A percentile compares a stretch with the other conserved stretches of the same genome.
Evolutionary conservation across 352 stramenopile species (phyloP).

Genomic region (Pythium graminicola): DNA sequence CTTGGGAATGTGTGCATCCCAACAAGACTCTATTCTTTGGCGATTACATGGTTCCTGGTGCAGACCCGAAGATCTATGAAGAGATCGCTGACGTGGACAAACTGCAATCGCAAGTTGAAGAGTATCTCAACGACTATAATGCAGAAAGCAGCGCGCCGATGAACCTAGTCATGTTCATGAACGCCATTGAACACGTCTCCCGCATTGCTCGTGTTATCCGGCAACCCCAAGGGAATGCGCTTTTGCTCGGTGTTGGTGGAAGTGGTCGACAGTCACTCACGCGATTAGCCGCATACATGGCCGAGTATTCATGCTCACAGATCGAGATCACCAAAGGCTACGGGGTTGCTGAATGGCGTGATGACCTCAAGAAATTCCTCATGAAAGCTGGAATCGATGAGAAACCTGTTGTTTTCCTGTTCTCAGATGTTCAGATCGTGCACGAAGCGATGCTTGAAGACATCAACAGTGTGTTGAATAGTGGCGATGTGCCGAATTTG

Average conservation of each 20-base stretch:
- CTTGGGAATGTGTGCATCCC: too few relatives aligned
- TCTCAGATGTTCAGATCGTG: constrained; percentile 93
- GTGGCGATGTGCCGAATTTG: constrained; percentile 92
- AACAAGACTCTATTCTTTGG: constrained; percentile 71
- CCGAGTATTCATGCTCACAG: constrained; percentile 90
- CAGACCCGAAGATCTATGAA: constrained; percentile 83
- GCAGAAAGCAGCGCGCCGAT: constrained; percentile 88
- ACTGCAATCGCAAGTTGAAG: constrained; percentile 78
- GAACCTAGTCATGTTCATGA: constrained; percentile 85
- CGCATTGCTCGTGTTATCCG: constrained; percentile 76
- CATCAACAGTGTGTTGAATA: constrained; percentile 92
- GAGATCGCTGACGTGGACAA: constrained; percentile 83
- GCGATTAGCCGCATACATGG: constrained; percentile 90
- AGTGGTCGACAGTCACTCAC: constrained; percentile 91
- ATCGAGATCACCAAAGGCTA: constrained; percentile 95
- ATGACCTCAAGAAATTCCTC: constrained; percentile 90
- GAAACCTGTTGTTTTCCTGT: constrained; percentile 89
- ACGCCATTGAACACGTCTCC: constrained; percentile 82
- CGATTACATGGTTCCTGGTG: constrained; percentile 77
- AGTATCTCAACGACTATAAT: constrained; percentile 89
- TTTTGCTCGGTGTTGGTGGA: constrained; percentile 90
- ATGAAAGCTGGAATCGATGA: constrained; percentile 89
- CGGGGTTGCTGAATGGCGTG: constrained; percentile 89
- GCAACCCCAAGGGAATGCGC: constrained; percentile 82
- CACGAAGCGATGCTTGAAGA: constrained; percentile 95